Conservation (phyloP, 2,329 filamentous ascomycete species). For the Neodidymelliopsis sp. region DNA sequence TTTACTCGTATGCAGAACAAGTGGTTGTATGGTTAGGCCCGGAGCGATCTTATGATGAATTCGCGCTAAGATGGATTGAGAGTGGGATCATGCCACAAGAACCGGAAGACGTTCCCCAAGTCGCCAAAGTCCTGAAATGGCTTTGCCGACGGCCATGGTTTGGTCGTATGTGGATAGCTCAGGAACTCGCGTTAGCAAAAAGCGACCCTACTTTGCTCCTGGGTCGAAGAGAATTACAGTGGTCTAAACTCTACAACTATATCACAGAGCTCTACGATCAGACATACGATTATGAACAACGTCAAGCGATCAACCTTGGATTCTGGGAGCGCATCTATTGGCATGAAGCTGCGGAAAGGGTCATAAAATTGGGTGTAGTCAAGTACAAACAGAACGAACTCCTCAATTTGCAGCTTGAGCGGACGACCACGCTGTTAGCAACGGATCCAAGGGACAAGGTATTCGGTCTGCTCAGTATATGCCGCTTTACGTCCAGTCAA, state of each 20-base stretch:
- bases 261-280: no score
- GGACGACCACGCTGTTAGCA: no score
- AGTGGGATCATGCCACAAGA: background rate
- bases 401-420: no score
- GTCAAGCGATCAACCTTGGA: background rate
- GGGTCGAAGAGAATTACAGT: background rate
- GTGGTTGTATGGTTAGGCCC: constrained; percentile 17
- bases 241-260: constrained; percentile 6
- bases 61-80: background rate
- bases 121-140: background rate
- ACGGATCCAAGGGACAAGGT: constrained; percentile 25
- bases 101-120: background rate
- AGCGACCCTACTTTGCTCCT: constrained; percentile 12
- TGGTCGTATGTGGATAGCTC: constrained; percentile 19
- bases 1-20: constrained; percentile 5
- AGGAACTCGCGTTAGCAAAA: constrained; percentile 19
- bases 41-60: background rate
- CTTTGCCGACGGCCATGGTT: constrained; percentile 14
- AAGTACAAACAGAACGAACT: no score
- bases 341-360: background rate
- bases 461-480: constrained; percentile 23
- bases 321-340: background rate
- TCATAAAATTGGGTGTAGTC: constrained; percentile 1
- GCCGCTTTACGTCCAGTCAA: background rate
- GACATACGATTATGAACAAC: no score